Percentiles rank a stretch among this genome's conserved stretches.
phyloP scores from a whole-genome alignment of 83 land plant species.

The Larix sibirica region DNA sequence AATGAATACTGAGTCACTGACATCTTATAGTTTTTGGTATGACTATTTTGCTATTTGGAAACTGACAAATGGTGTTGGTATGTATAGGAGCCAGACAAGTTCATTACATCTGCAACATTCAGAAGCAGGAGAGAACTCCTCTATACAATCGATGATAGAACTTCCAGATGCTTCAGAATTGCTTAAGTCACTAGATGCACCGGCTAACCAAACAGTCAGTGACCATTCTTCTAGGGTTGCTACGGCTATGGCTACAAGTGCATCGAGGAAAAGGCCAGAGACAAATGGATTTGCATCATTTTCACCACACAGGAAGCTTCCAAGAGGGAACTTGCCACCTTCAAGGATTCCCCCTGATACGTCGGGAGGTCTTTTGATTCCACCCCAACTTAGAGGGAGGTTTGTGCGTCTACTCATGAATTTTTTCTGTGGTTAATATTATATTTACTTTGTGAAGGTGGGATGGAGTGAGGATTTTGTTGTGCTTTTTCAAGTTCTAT shows the following conservation, averaged over 20 bases:
- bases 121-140: background rate
- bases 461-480: background rate
- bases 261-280: slow-evolving; percentile 59
- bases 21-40: background rate
- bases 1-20: background rate
- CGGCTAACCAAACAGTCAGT: slow-evolving; percentile 10
- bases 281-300: slow-evolving; percentile 34
- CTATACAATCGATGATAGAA: slow-evolving; percentile 12
- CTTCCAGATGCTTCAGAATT: slow-evolving; percentile 60
- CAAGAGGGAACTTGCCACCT: slow-evolving; percentile 48
- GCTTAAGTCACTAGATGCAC: slow-evolving; percentile 22
- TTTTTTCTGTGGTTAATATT: background rate
- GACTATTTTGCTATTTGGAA: background rate
- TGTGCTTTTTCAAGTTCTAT: background rate
- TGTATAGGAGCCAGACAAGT: slow-evolving; percentile 2
- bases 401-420: slow-evolving; percentile 16
- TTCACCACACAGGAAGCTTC: slow-evolving; percentile 39
- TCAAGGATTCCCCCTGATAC: slow-evolving; percentile 46
- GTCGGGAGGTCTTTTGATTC: slow-evolving; percentile 45
- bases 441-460: background rate
- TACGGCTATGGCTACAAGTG: slow-evolving; percentile 47
- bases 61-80: background rate
- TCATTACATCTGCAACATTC: background rate
- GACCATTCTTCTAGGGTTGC: slow-evolving; percentile 59
- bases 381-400: slow-evolving; percentile 80